These are phyloP conservation scores for Moricandia arvensis DNA, from an alignment of 345 rosid genomes.

Conservation along the genomic window DNA sequence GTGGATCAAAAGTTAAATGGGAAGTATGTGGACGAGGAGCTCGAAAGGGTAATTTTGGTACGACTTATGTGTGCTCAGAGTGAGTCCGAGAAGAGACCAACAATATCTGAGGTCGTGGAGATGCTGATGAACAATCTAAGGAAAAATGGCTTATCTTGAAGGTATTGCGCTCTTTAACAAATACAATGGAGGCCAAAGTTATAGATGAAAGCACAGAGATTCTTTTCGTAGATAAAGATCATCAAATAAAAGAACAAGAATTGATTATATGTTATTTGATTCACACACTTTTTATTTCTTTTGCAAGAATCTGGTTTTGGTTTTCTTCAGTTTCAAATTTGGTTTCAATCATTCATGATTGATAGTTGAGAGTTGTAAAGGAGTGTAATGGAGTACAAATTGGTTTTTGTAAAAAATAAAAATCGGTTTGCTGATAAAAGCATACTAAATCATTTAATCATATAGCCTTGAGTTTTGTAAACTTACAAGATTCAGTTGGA, in stretches of 20 bases:
- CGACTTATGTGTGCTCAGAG: constrained; percentile 69
- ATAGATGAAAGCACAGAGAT: constrained; percentile 51
- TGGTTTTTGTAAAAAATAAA: not conserved
- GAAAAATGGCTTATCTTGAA: constrained; percentile 29
- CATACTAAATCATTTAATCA: no score
- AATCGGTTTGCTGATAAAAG: no score
- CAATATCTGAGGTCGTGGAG: constrained; percentile 67
- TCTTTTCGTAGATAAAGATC: constrained; percentile 45
- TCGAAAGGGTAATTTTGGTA: constrained; percentile 52
- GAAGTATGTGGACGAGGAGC: constrained; percentile 59
- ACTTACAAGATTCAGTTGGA: not conserved
- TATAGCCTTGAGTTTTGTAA: not conserved
- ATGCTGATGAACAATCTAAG: constrained; percentile 54
- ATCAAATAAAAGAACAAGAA: not conserved
- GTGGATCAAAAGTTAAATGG: constrained; percentile 68
- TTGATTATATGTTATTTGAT: not conserved
- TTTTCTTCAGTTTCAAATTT: not conserved
- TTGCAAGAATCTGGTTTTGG: no score
- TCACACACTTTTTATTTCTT: no score
- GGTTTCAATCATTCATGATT: constrained; percentile 7
- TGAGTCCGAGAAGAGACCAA: constrained; percentile 66
- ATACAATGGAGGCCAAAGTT: constrained; percentile 30
- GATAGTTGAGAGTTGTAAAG: constrained; percentile 13
- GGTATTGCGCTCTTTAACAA: constrained; percentile 49
- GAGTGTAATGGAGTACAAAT: constrained; percentile 18